Conservation (phyloP, 495 filamentous ascomycete genomes). For the Aspergillus sclerotiicarbonarius region DNA sequence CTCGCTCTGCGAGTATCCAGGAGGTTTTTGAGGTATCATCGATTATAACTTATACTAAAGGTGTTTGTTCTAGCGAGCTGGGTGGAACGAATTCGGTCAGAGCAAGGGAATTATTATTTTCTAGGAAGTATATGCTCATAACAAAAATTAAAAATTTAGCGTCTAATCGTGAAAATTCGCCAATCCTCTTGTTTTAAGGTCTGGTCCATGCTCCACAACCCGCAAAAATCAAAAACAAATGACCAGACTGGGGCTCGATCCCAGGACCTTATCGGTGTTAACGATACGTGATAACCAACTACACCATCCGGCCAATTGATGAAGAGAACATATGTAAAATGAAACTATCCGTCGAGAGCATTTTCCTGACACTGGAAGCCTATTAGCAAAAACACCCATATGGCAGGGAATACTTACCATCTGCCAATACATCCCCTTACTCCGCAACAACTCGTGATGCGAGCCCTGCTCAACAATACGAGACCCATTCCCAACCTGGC, state of each 20-base stretch:
- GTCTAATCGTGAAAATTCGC: no score
- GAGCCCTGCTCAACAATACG: slow-evolving; percentile 25
- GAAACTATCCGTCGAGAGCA: not conserved
- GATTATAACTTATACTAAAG: no score
- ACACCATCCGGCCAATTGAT: slow-evolving; percentile 6
- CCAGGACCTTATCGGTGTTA: slow-evolving; percentile 6
- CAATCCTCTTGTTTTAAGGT: no score
- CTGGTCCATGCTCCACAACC: no score
- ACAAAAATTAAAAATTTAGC: no score
- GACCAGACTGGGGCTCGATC: slow-evolving; percentile 5
- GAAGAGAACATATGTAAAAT: not conserved
- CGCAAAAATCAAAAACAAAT: not conserved
- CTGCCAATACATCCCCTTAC: slow-evolving; percentile 33
- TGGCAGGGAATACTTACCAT: slow-evolving; percentile 31
- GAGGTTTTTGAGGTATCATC: no score
- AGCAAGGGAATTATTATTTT: no score
- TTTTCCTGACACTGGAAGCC: slow-evolving; percentile 4
- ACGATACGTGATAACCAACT: slow-evolving; percentile 6
- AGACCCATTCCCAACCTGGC: slow-evolving; percentile 19
- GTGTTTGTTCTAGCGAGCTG: no score
- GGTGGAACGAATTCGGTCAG: no score
- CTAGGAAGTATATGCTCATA: no score
- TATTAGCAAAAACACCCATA: not conserved
- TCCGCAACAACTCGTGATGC: slow-evolving; percentile 27
- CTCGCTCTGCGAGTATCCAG: no score